A percentile compares a stretch with the other conserved stretches of the same genome.
These are phyloP conservation scores for Uncinocarpus reesii DNA, from an alignment of 2,329 filamentous ascomycete genomes.

Conservation along the genomic window DNA sequence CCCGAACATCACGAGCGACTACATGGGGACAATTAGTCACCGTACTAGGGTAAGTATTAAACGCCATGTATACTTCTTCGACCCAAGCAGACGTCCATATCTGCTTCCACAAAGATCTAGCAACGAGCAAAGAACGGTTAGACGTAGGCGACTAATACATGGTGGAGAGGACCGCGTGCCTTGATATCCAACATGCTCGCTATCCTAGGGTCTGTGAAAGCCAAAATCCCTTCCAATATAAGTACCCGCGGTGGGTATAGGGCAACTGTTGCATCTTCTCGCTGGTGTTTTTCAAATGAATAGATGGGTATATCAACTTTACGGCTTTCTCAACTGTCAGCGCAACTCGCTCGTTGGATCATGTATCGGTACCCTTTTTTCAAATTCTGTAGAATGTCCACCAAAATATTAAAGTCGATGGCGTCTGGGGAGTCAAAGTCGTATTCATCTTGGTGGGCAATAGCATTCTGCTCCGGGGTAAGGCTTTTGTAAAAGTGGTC, in stretches of 20 bases:
- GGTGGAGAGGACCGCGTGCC: slow-evolving; percentile 37
- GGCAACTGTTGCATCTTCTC: slow-evolving; percentile 66
- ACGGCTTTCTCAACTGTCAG: slow-evolving; percentile 18
- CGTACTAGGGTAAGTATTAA: not conserved
- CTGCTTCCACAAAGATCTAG: slow-evolving; percentile 92
- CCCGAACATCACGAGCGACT: slow-evolving; percentile 80
- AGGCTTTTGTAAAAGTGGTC: slow-evolving; percentile 96
- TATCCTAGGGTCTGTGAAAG: slow-evolving; percentile 77
- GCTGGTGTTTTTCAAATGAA: slow-evolving; percentile 84
- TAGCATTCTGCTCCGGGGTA: slow-evolving; percentile 62
- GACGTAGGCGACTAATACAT: not conserved
- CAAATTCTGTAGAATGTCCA: slow-evolving; percentile 68
- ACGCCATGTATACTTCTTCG: slow-evolving; percentile 67
- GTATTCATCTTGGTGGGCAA: slow-evolving; percentile 81
- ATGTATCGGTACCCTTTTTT: slow-evolving; percentile 71
- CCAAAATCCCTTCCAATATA: slow-evolving; percentile 91
- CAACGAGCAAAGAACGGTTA: slow-evolving; percentile 13
- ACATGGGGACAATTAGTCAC: slow-evolving; percentile 3
- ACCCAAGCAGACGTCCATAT: slow-evolving; percentile 85
- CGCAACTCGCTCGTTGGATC: not conserved
- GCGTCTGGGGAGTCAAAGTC: slow-evolving; percentile 93
- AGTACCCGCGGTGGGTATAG: slow-evolving; percentile 96
- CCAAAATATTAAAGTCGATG: slow-evolving; percentile 84
- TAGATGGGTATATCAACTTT: slow-evolving; percentile 82
- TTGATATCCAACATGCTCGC: slow-evolving; percentile 84